phyloP scores from a whole-genome alignment of 306 rosid genomes.

The Astragalus membranaceus region DNA sequence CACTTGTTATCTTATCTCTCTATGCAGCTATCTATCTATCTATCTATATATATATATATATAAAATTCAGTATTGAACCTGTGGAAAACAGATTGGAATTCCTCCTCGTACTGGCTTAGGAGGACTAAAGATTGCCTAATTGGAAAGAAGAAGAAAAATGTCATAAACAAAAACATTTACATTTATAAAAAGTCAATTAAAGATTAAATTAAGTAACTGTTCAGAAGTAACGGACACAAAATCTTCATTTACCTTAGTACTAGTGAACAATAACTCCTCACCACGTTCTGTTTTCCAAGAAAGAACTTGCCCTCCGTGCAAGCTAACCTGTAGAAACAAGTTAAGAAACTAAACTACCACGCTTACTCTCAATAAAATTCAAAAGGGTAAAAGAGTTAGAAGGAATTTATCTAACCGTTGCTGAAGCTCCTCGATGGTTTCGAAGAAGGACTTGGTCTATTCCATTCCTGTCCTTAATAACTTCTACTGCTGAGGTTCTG shows the following conservation, averaged over 20 bases:
- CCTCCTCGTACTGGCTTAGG: constrained; percentile 89
- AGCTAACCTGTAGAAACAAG: constrained; percentile 52
- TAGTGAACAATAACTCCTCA: constrained; percentile 68
- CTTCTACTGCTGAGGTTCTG: constrained; percentile 32
- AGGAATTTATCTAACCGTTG: constrained; percentile 31
- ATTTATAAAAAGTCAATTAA: neutral
- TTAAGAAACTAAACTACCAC: neutral
- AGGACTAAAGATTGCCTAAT: constrained; percentile 68
- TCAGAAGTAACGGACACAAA: neutral
- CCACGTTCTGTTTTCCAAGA: constrained; percentile 77
- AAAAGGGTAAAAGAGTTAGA: neutral
- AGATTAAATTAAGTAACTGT: neutral
- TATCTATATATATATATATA: neutral
- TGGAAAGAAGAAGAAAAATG: neutral
- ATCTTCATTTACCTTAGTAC: constrained; percentile 47
- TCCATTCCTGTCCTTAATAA: constrained; percentile 55
- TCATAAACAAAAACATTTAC: neutral
- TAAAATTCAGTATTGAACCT: constrained; percentile 25
- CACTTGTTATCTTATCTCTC: neutral
- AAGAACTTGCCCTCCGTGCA: constrained; percentile 88
- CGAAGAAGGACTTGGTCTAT: constrained; percentile 47
- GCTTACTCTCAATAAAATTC: neutral
- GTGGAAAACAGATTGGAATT: constrained; percentile 90
- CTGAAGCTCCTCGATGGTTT: constrained; percentile 64
- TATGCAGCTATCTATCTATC: neutral